These are phyloP conservation scores for Postia placenta DNA, from an alignment of 768 basidiomycete species.

Conservation along the genomic window DNA sequence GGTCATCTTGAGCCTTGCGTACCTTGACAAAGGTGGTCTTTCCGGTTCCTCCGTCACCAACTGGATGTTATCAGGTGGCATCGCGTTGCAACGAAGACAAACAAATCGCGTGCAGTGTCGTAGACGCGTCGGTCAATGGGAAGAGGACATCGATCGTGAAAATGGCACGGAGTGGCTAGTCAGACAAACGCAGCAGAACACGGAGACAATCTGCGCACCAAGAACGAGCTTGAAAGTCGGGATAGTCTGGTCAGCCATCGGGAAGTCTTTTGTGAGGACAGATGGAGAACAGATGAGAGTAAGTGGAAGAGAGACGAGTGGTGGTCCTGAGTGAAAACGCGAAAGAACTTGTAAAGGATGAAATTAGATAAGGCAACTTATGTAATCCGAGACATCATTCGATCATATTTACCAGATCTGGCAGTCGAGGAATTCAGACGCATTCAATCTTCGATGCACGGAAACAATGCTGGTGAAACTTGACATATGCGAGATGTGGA, in stretches of 20 bases:
- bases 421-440: not conserved
- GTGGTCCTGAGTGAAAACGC: constrained; percentile 15
- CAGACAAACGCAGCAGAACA: constrained; percentile 11
- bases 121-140: constrained; percentile 13
- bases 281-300: constrained; percentile 33
- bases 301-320: constrained; percentile 15
- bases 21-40: constrained; percentile 99
- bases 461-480: too few species aligned
- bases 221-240: constrained; percentile 99
- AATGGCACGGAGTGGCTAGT: constrained; percentile 24
- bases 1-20: constrained; percentile 16
- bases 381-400: constrained; percentile 15
- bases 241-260: constrained; percentile 44
- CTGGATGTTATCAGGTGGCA: constrained; percentile 33
- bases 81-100: too few species aligned
- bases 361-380: constrained; percentile 16
- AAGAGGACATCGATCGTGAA: constrained; percentile 47
- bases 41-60: constrained; percentile 95
- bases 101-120: too few species aligned
- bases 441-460: too few species aligned
- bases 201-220: constrained; percentile 47
- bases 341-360: constrained; percentile 14
- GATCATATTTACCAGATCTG: not conserved
- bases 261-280: constrained; percentile 18
- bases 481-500: too few species aligned